Evolutionary conservation across 441 rosid genomes (phyloP), one percentile per base, ranked within the genome.

Genomic region (Omphalea diandra): DNA sequence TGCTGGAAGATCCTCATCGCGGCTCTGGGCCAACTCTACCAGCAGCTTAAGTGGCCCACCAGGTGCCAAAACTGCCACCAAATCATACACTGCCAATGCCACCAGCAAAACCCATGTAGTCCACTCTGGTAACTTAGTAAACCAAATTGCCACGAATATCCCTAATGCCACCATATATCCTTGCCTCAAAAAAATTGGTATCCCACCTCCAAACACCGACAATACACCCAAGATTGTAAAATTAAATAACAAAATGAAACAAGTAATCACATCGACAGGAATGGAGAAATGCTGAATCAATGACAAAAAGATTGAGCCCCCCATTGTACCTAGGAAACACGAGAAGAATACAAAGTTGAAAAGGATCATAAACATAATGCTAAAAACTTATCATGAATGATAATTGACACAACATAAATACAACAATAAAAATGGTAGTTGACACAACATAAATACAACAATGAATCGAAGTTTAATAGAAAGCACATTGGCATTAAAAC

Each of bases 21-120:
- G 86, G 71, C 76, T 90, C 0, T 97, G 92, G 60, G 98, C 96
- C 67, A 94, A 84, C 81, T 92, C 94, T 15, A 94, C 98, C 76
- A 94, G 76, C 75, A 94, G 64, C 85, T 92, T 94, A 65, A 94
- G 99, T 2, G 99, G 99, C 1, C 99, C 99, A 54, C 98, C 94
- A 33, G 99, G 99, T 4, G 92, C 96, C 75, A 94, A 81, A 77
- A 94, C 99, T 20, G 98, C 99, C 32, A 84, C 91, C 80, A 94
- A 66, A 81, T 94, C 99, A 80, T 94, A 94, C 40, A 89, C 38
- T 73, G 98, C 99, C 73, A 94, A 58, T 33, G 98, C 98, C 65
- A 94, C 89, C 52, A 94, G 79, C 78, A 90, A 79, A 73, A 74
- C 79, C 99, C 99, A 94, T 0, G 98, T 94, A 70, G 97, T 94